A percentile compares a stretch with the other conserved stretches of the same genome.
Evolutionary conservation across 2,329 filamentous ascomycete species (phyloP).

Genomic region (Colletotrichum australisinense): DNA sequence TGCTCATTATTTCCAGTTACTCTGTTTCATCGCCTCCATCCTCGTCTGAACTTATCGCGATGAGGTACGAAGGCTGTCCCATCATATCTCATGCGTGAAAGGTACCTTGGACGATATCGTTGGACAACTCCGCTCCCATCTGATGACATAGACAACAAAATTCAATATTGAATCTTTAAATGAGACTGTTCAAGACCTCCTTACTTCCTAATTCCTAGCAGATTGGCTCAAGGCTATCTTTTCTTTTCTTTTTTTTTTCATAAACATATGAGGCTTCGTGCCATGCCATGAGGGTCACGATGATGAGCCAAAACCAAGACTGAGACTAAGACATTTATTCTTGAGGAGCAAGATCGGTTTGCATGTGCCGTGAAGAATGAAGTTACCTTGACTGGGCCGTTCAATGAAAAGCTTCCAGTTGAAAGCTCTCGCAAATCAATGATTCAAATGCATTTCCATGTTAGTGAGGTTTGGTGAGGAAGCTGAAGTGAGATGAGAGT

Average conservation of each 20-base stretch:
- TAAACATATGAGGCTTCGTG: not conserved
- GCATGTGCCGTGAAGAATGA: not conserved
- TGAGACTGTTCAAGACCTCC: not conserved
- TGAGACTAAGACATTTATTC: not conserved
- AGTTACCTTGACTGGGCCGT: no score
- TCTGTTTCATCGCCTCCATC: not conserved
- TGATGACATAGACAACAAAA: not conserved
- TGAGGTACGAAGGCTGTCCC: not conserved
- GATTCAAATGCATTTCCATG: no score
- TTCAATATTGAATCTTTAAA: accelerated
- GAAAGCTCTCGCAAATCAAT: no score
- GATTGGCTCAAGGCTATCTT: not conserved
- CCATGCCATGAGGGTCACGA: not conserved
- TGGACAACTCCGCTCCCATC: not conserved
- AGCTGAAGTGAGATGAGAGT: no score
- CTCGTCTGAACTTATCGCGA: not conserved
- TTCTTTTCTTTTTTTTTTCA: not conserved
- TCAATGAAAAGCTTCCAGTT: no score
- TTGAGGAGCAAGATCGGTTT: not conserved
- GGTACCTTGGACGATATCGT: not conserved
- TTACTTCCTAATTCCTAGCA: not conserved
- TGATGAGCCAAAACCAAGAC: not conserved
- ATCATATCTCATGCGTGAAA: not conserved
- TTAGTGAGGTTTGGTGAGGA: no score
- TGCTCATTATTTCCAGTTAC: not conserved